Conservation (phyloP, 768 basidiomycete species). For the Neoboletus subvelutipes region DNA sequence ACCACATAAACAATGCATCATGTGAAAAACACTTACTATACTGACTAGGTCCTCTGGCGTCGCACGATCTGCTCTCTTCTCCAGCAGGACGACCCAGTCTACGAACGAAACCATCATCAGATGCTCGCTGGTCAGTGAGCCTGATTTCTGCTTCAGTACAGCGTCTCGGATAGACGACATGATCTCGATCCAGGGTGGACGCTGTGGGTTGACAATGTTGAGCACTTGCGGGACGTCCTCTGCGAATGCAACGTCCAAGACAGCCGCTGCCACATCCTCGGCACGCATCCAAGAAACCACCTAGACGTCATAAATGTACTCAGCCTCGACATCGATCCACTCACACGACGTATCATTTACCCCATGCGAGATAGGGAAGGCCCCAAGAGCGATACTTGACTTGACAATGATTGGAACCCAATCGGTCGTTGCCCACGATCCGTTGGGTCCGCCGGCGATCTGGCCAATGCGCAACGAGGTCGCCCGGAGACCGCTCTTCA, state of each 20-base stretch:
- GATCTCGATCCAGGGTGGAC: slow-evolving; percentile 31
- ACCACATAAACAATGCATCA: too few relatives aligned
- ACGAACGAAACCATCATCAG: slow-evolving; percentile 25
- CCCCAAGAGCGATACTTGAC: slow-evolving; percentile 28
- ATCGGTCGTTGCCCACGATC: slow-evolving; percentile 35
- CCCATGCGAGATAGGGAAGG: slow-evolving; percentile 34
- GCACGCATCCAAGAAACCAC: slow-evolving; percentile 38
- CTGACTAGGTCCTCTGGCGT: slow-evolving; percentile 6
- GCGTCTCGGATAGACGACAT: slow-evolving; percentile 25
- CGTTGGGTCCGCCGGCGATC: slow-evolving; percentile 33
- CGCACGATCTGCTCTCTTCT: slow-evolving; percentile 22
- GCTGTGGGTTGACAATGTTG: slow-evolving; percentile 41
- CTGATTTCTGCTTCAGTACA: slow-evolving; percentile 13
- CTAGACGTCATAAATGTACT: slow-evolving; percentile 3
- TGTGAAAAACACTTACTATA: slow-evolving; percentile 1
- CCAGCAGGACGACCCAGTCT: slow-evolving; percentile 32
- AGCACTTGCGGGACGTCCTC: slow-evolving; percentile 23
- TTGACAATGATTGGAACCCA: slow-evolving; percentile 39
- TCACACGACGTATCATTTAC: slow-evolving; percentile 21
- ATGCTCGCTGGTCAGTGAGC: neutral
- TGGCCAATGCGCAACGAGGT: slow-evolving; percentile 35
- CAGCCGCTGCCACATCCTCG: slow-evolving; percentile 33
- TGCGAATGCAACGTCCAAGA: slow-evolving; percentile 35
- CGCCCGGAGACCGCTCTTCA: slow-evolving; percentile 23
- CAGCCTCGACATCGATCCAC: neutral